Conservation (phyloP, 768 basidiomycete genomes). For the Leccinum disarticulatum region DNA sequence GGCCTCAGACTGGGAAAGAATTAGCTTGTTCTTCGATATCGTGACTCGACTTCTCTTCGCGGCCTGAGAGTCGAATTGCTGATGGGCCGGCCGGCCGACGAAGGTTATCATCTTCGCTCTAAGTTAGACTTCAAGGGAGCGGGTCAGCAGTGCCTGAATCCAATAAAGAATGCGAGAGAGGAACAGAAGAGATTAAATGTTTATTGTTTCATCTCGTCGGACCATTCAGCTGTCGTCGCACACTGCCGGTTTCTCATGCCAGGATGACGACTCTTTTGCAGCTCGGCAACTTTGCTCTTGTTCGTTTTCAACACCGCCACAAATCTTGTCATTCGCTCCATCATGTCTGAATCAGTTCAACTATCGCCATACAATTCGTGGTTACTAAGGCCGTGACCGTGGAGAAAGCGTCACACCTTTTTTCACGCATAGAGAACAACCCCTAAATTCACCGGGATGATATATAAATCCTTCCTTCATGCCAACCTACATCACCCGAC, state of each 20-base stretch:
- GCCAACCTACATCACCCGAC: conserved; percentile 17
- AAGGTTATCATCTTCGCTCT: conserved; percentile 28
- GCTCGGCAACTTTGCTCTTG: conserved; percentile 1
- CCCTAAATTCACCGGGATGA: conserved; percentile 11
- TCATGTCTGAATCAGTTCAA: conserved; percentile 10
- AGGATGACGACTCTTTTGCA: conserved; percentile 6
- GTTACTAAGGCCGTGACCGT: conserved; percentile 20
- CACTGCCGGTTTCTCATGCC: conserved; percentile 19
- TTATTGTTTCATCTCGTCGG: conserved; percentile 17
- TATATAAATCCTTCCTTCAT: conserved; percentile 29
- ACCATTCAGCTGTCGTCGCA: conserved; percentile 17
- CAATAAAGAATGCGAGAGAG: conserved; percentile 20
- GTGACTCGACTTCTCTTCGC: conserved; percentile 16
- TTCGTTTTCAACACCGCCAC: conserved; percentile 11
- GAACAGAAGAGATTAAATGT: conserved; percentile 4
- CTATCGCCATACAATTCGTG: conserved; percentile 12
- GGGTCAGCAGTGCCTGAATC: conserved; percentile 3
- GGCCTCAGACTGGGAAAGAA: background rate
- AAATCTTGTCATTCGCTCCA: conserved; percentile 18
- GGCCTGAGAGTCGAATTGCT: conserved; percentile 11
- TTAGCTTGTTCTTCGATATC: background rate
- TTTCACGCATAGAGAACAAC: conserved; percentile 15
- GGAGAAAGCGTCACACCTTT: conserved; percentile 18
- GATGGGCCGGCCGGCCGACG: conserved; percentile 15
- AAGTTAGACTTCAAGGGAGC: conserved; percentile 10